Evolutionary conservation across 2,329 filamentous ascomycete species (phyloP).

Genomic region (Xylariales sp.): DNA sequence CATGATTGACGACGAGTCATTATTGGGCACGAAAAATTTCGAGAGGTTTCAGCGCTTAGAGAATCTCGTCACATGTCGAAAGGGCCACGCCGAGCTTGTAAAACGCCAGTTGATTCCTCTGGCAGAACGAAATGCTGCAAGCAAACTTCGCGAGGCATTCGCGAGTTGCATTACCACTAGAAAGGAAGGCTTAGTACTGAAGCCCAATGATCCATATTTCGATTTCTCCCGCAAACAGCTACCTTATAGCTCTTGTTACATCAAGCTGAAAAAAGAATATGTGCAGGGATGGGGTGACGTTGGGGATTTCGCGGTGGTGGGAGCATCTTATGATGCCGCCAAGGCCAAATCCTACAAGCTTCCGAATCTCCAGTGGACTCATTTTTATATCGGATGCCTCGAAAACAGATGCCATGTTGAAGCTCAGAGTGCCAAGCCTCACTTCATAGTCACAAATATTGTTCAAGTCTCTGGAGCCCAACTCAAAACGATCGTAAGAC

Average conservation of each 20-base stretch:
- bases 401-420: conserved; percentile 59
- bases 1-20: conserved; percentile 47
- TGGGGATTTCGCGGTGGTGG: conserved; percentile 77
- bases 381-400: conserved; percentile 76
- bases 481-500: conserved; percentile 45
- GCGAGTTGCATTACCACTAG: conserved; percentile 59
- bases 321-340: conserved; percentile 64
- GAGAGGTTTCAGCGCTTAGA: conserved; percentile 58
- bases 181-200: conserved; percentile 78
- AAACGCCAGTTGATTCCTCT: conserved; percentile 67
- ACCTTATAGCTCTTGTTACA: conserved; percentile 48
- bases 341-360: conserved; percentile 54
- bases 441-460: conserved; percentile 63
- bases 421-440: conserved; percentile 46
- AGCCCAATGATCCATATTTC: conserved; percentile 77
- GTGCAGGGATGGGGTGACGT: conserved; percentile 74
- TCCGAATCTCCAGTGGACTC: conserved; percentile 64
- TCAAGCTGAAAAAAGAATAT: conserved; percentile 89
- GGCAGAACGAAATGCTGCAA: conserved; percentile 41
- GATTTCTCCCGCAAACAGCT: conserved; percentile 35
- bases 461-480: conserved; percentile 51
- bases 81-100: conserved; percentile 63
- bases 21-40: conserved; percentile 48
- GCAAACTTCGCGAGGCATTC: conserved; percentile 59
- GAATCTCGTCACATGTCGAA: conserved; percentile 42